Evolutionary conservation across 768 basidiomycete species (phyloP), one percentile per base, ranked within the genome.

Genomic region (Macrolepiota dolichaula): DNA sequence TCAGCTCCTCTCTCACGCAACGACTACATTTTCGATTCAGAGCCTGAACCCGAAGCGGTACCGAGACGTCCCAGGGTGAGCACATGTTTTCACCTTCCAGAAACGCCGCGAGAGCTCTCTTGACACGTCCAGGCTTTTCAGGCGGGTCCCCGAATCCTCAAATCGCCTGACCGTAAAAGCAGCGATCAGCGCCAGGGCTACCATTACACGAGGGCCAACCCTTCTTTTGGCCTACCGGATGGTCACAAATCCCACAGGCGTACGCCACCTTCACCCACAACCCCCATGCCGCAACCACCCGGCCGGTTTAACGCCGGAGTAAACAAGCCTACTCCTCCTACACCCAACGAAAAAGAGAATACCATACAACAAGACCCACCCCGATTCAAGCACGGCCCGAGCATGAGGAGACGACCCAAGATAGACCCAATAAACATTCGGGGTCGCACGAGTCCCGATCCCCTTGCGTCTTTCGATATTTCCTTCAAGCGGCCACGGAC

Each of bases 251-350:
- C 25, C 61, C 67, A n/a, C 64, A 70, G 44, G 72, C 68, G 27
- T 64, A 69, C 74, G 4, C 75, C 74, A 32, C 75, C 78, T 13
- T 79, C 78, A 6, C 75, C 78, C 10, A 66, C 71, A 5, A 74
- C 73, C 29, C 74, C 74, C 37, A 73, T 77, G 70, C 80, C 78
- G 19, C 71, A 71, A 59, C 76, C 75, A 25, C 73, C 75, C 19
- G 64, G 62, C 29, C 65, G 52, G 4, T 58, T 64, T 40, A 69
- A 73, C 22, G 35, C n/a, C 36, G 47, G 46, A 7, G 35, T 49
- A 59, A 73, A 72, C 52, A 79, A 74, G 53, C 72, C 76, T 7
- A 72, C 72, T 22, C 74, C 78, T 7, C 75, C 74, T 17, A 68
- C 74, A 24, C 70, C 73, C 25, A 55, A 64, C 5, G 64, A 67